phyloP scores from a whole-genome alignment of 2,329 filamentous ascomycete species.

The Madurella fahalii region DNA sequence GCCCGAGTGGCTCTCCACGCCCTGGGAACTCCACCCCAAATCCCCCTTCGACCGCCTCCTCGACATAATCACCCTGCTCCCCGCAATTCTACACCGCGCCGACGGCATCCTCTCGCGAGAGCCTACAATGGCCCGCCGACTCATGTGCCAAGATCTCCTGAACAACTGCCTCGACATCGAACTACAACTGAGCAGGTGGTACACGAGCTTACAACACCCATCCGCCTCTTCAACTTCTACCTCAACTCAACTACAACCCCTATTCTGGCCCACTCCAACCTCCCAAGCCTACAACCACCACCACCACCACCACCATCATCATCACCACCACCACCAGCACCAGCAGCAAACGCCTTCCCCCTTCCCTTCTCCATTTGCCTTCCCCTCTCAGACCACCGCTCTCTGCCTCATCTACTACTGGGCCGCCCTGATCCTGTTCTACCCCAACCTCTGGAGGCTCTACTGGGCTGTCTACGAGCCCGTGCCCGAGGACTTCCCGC shows the following conservation, averaged over 20 bases:
- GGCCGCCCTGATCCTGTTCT: conserved; percentile 47
- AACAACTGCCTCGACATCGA: conserved; percentile 46
- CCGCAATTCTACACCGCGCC: conserved; percentile 42
- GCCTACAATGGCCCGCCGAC: conserved; percentile 39
- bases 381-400: conserved; percentile 34
- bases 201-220: conserved; percentile 29
- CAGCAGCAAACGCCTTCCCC: conserved; percentile 38
- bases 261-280: conserved; percentile 25
- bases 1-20: conserved; percentile 48
- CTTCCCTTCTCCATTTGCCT: conserved; percentile 44
- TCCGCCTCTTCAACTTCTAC: conserved; percentile 36
- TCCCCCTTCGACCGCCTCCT: conserved; percentile 49
- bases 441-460: conserved; percentile 45
- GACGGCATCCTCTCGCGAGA: conserved; percentile 40
- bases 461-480: conserved; percentile 43
- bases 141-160: conserved; percentile 47
- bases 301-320: conserved; percentile 21
- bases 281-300: neutral
- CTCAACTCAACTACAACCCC: conserved; percentile 12
- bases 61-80: conserved; percentile 46
- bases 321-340: neutral
- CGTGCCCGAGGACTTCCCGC: conserved; percentile 38
- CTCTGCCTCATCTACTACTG: conserved; percentile 52
- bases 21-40: conserved; percentile 51
- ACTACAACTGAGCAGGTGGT: conserved; percentile 46